Evolutionary conservation across 352 stramenopile species (phyloP).

Genomic region (Pythium pyrilobum): DNA sequence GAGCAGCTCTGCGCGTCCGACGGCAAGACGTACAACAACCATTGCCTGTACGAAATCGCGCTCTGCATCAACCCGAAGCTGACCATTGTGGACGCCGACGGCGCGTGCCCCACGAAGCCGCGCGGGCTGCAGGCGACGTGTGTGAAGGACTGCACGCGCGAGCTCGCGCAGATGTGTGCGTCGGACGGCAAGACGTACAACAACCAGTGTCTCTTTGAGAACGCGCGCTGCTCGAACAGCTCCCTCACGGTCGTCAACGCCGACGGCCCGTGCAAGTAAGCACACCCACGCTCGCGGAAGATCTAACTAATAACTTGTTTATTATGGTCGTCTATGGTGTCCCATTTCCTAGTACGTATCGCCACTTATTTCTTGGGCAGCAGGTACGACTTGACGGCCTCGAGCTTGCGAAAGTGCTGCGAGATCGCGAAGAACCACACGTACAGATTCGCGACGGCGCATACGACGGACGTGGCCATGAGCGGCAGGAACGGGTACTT

Average conservation of each 20-base stretch:
- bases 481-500: slow-evolving; percentile 74
- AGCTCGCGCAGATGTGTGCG: slow-evolving; percentile 5
- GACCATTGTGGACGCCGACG: slow-evolving; percentile 5
- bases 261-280: slow-evolving; percentile 1
- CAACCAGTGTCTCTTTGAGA: slow-evolving; percentile 7
- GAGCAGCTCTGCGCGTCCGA: slow-evolving; percentile 10
- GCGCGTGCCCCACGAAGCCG: slow-evolving; percentile 2
- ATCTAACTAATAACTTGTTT: neutral
- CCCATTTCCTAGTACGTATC: neutral
- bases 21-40: slow-evolving; percentile 17
- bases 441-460: slow-evolving; percentile 72
- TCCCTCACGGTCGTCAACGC: slow-evolving; percentile 1
- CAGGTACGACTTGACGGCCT: slow-evolving; percentile 65
- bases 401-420: slow-evolving; percentile 64
- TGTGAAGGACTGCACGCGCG: slow-evolving; percentile 1
- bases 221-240: slow-evolving; percentile 1
- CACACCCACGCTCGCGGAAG: too few species aligned
- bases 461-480: slow-evolving; percentile 71
- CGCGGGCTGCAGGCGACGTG: too few species aligned
- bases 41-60: slow-evolving; percentile 11
- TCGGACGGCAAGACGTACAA: slow-evolving; percentile 12
- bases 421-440: slow-evolving; percentile 58
- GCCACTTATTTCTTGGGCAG: slow-evolving; percentile 6
- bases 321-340: neutral
- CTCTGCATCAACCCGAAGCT: slow-evolving; percentile 10